Percentiles rank a stretch among this genome's conserved stretches.
Conservation (phyloP, 371 early-diverging fungal genomes). For the Caulochytrium protostelioides region DNA sequence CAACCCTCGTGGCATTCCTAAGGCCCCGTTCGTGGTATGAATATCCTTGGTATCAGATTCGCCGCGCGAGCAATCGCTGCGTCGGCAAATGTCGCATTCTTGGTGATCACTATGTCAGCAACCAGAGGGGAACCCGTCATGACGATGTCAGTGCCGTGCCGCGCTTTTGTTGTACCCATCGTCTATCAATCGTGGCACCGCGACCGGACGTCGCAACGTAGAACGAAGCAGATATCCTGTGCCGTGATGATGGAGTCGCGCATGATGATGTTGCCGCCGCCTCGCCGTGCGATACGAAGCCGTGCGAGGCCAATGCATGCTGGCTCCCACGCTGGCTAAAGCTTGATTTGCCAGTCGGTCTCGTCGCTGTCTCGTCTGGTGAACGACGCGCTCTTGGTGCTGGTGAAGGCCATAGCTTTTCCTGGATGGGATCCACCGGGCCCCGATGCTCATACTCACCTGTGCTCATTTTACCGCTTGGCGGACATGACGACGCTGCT, state of each 20-base stretch:
- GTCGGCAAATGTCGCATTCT: not conserved
- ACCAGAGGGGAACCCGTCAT: not conserved
- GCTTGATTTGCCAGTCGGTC: no score
- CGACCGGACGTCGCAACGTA: no score
- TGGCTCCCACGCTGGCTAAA: no score
- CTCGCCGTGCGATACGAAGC: no score
- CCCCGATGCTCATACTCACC: not conserved
- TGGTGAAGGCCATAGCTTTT: not conserved
- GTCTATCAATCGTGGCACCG: no score
- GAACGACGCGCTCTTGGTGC: not conserved
- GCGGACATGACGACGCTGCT: not conserved
- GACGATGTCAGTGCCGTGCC: no score
- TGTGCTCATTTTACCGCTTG: not conserved
- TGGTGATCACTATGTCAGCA: not conserved
- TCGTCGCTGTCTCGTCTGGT: not conserved
- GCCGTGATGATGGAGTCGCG: no score
- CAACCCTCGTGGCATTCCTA: constrained; percentile 84
- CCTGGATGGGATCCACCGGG: not conserved
- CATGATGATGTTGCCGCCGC: no score
- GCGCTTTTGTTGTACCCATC: no score
- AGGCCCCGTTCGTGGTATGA: constrained; percentile 79
- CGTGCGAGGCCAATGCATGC: no score
- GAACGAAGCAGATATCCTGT: no score
- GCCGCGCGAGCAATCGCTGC: no score
- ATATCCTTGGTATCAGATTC: not conserved